phyloP scores from a whole-genome alignment of 2,329 filamentous ascomycete genomes.

The Fusarium buxicola region DNA sequence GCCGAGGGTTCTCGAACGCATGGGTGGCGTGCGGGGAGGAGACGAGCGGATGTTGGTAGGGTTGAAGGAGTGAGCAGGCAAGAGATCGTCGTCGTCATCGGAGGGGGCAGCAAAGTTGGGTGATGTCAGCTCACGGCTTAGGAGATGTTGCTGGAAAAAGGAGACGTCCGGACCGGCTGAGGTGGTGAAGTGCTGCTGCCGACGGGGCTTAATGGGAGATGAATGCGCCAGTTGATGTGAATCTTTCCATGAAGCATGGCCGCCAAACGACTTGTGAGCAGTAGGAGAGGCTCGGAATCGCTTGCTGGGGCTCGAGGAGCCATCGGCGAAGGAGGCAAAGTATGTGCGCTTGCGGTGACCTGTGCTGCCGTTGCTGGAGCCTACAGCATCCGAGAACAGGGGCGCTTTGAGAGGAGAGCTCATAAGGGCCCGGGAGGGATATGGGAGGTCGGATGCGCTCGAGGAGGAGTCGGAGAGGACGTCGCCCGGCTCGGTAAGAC shows the following conservation, averaged over 20 bases:
- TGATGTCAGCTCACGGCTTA: slow-evolving; percentile 72
- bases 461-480: slow-evolving; percentile 89
- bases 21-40: slow-evolving; percentile 85
- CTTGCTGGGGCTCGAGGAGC: slow-evolving; percentile 71
- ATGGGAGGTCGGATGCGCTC: slow-evolving; percentile 81
- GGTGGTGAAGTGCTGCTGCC: slow-evolving; percentile 80
- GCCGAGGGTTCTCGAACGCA: slow-evolving; percentile 64
- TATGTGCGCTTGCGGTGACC: slow-evolving; percentile 74
- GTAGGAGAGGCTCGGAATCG: slow-evolving; percentile 74
- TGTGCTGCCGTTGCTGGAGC: slow-evolving; percentile 74
- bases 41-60: slow-evolving; percentile 76
- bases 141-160: slow-evolving; percentile 78
- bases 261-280: slow-evolving; percentile 66
- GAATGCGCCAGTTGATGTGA: slow-evolving; percentile 83
- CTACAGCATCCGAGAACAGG: slow-evolving; percentile 85
- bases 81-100: slow-evolving; percentile 86
- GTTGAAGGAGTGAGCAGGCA: slow-evolving; percentile 81
- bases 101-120: slow-evolving; percentile 72
- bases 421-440: slow-evolving; percentile 75
- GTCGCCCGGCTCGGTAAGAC: slow-evolving; percentile 73
- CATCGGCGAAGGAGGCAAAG: slow-evolving; percentile 67
- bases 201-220: slow-evolving; percentile 83
- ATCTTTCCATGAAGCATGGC: slow-evolving; percentile 78
- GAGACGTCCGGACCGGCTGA: slow-evolving; percentile 78
- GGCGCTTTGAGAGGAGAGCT: slow-evolving; percentile 87